Conservation (phyloP, 495 filamentous ascomycete genomes). For the Penicillium malachiteum region DNA sequence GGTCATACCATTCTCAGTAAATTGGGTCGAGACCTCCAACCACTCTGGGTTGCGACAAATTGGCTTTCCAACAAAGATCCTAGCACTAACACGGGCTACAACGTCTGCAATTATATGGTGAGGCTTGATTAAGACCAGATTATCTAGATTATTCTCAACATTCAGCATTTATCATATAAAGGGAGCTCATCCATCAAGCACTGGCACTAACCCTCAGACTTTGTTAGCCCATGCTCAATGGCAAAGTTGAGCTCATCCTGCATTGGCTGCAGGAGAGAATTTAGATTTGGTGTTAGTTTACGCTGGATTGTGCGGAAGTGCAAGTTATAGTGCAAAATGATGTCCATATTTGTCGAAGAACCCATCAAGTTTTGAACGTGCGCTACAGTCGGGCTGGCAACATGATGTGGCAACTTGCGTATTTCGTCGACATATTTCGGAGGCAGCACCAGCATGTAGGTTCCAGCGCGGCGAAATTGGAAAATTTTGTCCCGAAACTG, state of each 20-base stretch:
- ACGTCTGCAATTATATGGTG: background rate
- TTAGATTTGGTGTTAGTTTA: background rate
- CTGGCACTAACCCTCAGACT: background rate
- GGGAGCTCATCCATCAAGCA: background rate
- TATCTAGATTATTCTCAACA: background rate
- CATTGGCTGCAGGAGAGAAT: background rate
- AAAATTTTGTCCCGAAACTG: too few species aligned
- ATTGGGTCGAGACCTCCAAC: background rate
- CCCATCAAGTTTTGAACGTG: too few species aligned
- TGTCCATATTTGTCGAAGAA: too few species aligned
- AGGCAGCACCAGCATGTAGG: too few species aligned
- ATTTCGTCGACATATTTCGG: too few species aligned
- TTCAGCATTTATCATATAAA: too few species aligned
- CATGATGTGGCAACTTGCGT: too few species aligned
- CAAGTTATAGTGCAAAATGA: too few species aligned
- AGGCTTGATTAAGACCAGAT: background rate
- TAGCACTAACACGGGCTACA: background rate
- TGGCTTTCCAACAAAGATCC: background rate
- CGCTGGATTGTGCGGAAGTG: too few species aligned
- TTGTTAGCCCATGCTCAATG: background rate
- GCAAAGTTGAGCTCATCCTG: background rate
- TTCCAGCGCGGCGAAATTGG: too few species aligned
- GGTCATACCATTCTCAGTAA: slow-evolving; percentile 2
- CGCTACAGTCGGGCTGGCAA: too few species aligned
- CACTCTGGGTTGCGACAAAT: slow-evolving; percentile 1